These are phyloP conservation scores for Cymbopogon flexuosus DNA, from an alignment of 202 grass and related monocot genomes.

Conservation along the genomic window DNA sequence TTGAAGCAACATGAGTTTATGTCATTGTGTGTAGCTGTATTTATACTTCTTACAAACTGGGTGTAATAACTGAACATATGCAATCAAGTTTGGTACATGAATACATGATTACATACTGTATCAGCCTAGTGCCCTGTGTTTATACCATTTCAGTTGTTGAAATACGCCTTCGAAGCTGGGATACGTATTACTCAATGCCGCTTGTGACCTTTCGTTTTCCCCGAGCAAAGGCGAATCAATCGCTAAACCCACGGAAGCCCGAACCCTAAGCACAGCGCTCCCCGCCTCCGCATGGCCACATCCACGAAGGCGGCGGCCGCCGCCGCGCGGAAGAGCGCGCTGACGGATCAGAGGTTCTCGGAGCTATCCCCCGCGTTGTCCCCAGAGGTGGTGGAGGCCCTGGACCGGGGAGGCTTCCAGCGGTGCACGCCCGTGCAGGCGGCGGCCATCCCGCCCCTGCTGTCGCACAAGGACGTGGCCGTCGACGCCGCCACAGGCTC, in stretches of 20 bases:
- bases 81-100: constrained; percentile 7
- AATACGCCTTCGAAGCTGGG: not conserved
- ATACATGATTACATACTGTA: not conserved
- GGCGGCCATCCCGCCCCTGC: constrained; percentile 72
- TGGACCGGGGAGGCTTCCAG: constrained; percentile 61
- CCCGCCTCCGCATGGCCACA: constrained; percentile 14
- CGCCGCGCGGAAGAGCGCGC: constrained; percentile 47
- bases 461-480: constrained; percentile 82
- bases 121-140: not conserved
- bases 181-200: fast-evolving
- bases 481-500: constrained; percentile 91
- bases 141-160: not conserved
- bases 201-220: not conserved
- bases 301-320: constrained; percentile 29
- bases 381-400: constrained; percentile 52
- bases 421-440: constrained; percentile 83
- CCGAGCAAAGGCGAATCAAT: not conserved
- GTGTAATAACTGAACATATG: not conserved
- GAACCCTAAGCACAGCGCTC: constrained; percentile 12
- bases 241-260: constrained; percentile 1
- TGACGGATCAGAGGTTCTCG: constrained; percentile 63
- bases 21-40: not conserved
- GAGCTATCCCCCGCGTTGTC: constrained; percentile 56
- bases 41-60: not conserved
- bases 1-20: not conserved